Evolutionary conservation across 2,329 filamentous ascomycete genomes (phyloP), one percentile per base, ranked within the genome.

Genomic region (Colletotrichum musae): DNA sequence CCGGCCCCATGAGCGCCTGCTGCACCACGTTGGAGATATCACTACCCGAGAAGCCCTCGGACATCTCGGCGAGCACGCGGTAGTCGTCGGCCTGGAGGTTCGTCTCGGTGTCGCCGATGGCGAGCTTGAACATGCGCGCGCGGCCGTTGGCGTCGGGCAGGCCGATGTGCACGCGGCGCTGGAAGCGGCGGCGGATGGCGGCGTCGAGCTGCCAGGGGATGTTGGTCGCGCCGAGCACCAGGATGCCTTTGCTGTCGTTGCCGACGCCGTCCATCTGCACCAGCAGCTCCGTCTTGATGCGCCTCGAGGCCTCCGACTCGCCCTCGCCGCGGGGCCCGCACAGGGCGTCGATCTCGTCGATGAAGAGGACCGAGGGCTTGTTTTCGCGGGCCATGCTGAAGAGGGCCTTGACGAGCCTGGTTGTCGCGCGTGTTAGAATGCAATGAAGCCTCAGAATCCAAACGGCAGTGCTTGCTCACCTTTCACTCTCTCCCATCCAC

Each of bases 241-340:
- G 86, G 9, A 99, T 95, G 21, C 95, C 96, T 76, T 93, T 94
- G 71, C 93, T 95, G 81, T 99, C 96, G 72, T 97, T 95, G 72
- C 96, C 97, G 10, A 99, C 96, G 82, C 96, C 97, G 76, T 99
- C 96, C 96, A 99, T 99, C 82, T 99, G 96, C 18, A 99, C 95
- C 15, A 99, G 90, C 77, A 99, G 91, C 81, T 99, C 96, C 0
- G 96, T 99, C 84, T 99, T 99, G 87, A 99, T 99, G 79, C 96
- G 93, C 70, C 96, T 90, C 60, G 95, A 98, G 1, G 97, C 96
- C 85, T 99, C 96, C 1, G 95, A 98, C 84, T 99, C 97, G 79
- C 96, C 96, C 86, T 99, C 96, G 72, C 89, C 90, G 74, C 96
- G 90, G 9, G 95, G 95, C 0, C 96, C 96, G 78, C 96, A 98